Evolutionary conservation across 192 early-diverging fungal genomes (phyloP).

Genomic region (Coemansia sp.): DNA sequence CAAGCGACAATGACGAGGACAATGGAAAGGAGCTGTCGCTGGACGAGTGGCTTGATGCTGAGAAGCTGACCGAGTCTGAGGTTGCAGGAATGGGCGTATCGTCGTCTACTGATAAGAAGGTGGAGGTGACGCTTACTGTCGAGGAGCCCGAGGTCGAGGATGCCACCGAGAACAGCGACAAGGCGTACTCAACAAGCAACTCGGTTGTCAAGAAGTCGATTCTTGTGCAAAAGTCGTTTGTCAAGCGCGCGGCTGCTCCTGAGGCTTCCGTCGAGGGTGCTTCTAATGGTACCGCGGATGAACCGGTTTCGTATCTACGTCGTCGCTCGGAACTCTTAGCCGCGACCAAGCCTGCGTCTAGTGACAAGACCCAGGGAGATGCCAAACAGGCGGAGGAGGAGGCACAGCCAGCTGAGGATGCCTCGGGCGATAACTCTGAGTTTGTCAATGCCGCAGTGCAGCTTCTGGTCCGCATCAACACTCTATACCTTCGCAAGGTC

Average conservation of each 20-base stretch:
- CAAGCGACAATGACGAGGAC: slow-evolving; percentile 15
- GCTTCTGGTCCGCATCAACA: slow-evolving; percentile 48
- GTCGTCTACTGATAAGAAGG: background rate
- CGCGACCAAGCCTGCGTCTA: slow-evolving; percentile 1
- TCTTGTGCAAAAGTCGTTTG: slow-evolving; percentile 38
- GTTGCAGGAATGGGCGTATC: slow-evolving; percentile 21
- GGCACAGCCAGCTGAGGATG: background rate
- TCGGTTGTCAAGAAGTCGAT: slow-evolving; percentile 28
- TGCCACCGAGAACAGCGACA: slow-evolving; percentile 14
- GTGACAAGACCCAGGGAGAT: background rate
- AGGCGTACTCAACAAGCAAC: slow-evolving; percentile 18
- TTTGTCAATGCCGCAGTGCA: slow-evolving; percentile 31
- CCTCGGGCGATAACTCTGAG: slow-evolving; percentile 5
- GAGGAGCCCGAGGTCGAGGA: slow-evolving; percentile 50
- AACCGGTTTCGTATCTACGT: slow-evolving; percentile 51
- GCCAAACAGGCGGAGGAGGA: background rate
- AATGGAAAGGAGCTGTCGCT: slow-evolving; percentile 37
- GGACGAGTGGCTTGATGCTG: slow-evolving; percentile 53
- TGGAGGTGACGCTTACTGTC: background rate
- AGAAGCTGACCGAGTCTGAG: slow-evolving; percentile 40
- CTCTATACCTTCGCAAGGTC: slow-evolving; percentile 37
- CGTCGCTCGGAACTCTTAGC: slow-evolving; percentile 32
- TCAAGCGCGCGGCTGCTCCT: slow-evolving; percentile 15
- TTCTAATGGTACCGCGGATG: slow-evolving; percentile 10
- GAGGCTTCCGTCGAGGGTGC: background rate